These are phyloP conservation scores for Wickerhamiella sergipiensis DNA, from an alignment of 805 yeast species.

Conservation along the genomic window DNA sequence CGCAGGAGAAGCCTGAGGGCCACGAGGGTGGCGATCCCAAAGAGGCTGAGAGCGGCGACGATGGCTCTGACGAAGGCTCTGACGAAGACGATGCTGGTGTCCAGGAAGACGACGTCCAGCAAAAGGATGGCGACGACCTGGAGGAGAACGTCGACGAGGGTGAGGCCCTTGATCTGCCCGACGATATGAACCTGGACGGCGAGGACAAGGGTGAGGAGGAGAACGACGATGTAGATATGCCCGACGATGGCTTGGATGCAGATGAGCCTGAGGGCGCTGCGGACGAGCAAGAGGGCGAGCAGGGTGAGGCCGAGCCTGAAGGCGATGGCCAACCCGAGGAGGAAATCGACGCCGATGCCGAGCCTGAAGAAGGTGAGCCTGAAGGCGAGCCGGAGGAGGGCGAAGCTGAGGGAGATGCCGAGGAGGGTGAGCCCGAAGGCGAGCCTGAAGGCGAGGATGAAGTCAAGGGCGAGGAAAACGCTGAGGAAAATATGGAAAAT, in stretches of 20 bases:
- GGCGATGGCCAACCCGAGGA: constrained; percentile 23
- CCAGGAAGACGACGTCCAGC: constrained; percentile 47
- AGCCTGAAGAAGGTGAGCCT: constrained; percentile 20
- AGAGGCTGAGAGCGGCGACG: constrained; percentile 26
- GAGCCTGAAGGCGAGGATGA: constrained; percentile 25
- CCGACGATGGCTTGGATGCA: constrained; percentile 16
- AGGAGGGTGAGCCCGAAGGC: constrained; percentile 22
- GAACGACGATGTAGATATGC: constrained; percentile 20
- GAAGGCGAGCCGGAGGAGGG: constrained; percentile 19
- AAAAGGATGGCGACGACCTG: constrained; percentile 72
- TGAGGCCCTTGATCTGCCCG: constrained; percentile 83
- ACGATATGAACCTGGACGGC: constrained; percentile 79
- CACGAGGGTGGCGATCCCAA: constrained; percentile 24
- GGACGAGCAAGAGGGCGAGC: constrained; percentile 21
- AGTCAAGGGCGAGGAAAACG: constrained; percentile 25
- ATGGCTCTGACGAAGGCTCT: constrained; percentile 24
- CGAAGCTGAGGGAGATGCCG: constrained; percentile 21
- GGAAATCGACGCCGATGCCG: constrained; percentile 22
- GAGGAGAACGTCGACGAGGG: constrained; percentile 51
- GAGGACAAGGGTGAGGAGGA: constrained; percentile 28
- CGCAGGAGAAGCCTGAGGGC: constrained; percentile 17
- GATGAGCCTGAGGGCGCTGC: constrained; percentile 18
- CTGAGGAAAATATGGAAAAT: background rate
- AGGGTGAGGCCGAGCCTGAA: constrained; percentile 22
- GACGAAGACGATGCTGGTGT: constrained; percentile 36